Evolutionary conservation across 139 green algal genomes (phyloP).

Genomic region (Monoraphidium neglectum): DNA sequence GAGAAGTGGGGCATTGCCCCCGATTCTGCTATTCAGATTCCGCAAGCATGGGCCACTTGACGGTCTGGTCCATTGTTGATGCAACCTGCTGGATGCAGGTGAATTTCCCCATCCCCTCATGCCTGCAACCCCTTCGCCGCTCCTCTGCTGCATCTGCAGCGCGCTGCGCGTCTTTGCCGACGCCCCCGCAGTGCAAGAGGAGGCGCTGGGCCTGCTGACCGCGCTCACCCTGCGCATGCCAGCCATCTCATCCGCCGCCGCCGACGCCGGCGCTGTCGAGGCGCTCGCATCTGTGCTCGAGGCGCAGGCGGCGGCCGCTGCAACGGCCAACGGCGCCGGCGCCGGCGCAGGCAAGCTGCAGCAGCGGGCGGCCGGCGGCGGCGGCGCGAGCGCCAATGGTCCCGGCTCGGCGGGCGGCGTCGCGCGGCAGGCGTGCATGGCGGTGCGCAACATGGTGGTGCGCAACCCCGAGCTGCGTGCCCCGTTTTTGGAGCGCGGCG

Average conservation of each 20-base stretch:
- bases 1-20: too few relatives aligned
- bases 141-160: constrained; percentile 10
- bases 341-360: not conserved
- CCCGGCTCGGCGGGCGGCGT: constrained; percentile 11
- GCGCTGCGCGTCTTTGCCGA: constrained; percentile 27
- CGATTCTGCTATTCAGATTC: not conserved
- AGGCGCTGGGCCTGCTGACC: constrained; percentile 71
- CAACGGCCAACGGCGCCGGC: not conserved
- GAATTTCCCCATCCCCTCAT: too few relatives aligned
- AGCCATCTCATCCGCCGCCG: constrained; percentile 44
- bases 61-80: not conserved
- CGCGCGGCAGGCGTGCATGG: constrained; percentile 72
- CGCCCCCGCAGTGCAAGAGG: constrained; percentile 49
- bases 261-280: constrained; percentile 40
- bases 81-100: not conserved
- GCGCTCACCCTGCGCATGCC: constrained; percentile 78
- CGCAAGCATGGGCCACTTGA: not conserved
- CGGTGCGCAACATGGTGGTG: constrained; percentile 80
- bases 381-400: constrained; percentile 35
- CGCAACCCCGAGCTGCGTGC: constrained; percentile 68
- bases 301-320: constrained; percentile 2
- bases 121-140: too few relatives aligned
- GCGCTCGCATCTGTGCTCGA: constrained; percentile 8
- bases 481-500: constrained; percentile 59
- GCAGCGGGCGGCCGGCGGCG: not conserved